Evolutionary conservation across 2,329 filamentous ascomycete species (phyloP).

Genomic region (Lasiodiplodia sp.): DNA sequence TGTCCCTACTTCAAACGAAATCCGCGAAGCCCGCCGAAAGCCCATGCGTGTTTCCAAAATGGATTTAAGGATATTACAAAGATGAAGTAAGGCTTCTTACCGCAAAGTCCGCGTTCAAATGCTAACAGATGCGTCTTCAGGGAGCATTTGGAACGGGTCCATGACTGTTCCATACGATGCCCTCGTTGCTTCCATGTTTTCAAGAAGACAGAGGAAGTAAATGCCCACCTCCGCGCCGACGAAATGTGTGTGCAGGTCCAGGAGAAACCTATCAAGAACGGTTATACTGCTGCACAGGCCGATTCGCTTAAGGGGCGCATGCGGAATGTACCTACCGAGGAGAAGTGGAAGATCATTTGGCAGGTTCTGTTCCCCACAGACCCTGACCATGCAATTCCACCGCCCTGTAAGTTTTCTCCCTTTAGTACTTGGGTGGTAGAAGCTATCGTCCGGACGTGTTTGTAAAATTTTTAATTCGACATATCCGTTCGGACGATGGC

Average conservation of each 20-base stretch:
- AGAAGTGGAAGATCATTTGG: conserved; percentile 1
- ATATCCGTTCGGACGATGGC: too few species aligned
- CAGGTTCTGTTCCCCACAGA: background rate
- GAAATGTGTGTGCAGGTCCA: background rate
- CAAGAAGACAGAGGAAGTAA: background rate
- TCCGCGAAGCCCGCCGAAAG: background rate
- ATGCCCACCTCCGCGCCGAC: background rate
- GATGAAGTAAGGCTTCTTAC: conserved; percentile 14
- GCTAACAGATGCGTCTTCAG: background rate
- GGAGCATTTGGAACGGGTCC: conserved; percentile 3
- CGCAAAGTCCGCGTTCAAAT: background rate
- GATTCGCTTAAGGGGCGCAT: background rate
- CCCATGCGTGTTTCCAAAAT: background rate
- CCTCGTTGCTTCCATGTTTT: background rate
- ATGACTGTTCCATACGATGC: background rate
- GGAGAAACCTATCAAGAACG: background rate
- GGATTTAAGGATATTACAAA: background rate
- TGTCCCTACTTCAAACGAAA: background rate
- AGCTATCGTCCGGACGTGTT: too few species aligned
- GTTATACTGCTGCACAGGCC: background rate
- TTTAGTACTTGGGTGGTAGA: too few species aligned
- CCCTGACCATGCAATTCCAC: background rate
- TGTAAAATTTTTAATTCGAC: too few species aligned
- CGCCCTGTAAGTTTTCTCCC: background rate
- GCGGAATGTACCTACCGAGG: background rate